Evolutionary conservation across 1,139 yeast genomes (phyloP).

Genomic region (Maudiozyma humilis): DNA sequence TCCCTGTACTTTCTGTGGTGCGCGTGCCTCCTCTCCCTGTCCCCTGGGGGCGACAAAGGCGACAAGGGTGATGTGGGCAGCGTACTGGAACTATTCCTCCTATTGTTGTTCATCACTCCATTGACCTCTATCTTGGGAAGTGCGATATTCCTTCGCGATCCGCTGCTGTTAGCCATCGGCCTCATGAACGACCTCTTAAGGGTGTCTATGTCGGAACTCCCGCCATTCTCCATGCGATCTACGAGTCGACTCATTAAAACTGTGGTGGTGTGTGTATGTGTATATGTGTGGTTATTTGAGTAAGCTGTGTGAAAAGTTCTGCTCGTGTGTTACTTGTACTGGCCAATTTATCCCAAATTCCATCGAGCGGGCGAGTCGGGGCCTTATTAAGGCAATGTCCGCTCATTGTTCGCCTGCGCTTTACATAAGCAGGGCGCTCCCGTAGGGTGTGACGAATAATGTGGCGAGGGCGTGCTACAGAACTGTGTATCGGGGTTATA

Average conservation of each 20-base stretch:
- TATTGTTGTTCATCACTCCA: background rate
- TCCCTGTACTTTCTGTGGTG: constrained; percentile 4
- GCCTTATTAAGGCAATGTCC: too few relatives aligned
- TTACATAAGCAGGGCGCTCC: background rate
- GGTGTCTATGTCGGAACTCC: background rate
- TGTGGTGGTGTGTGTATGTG: too few relatives aligned
- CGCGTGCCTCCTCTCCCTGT: constrained; percentile 7
- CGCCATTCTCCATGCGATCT: constrained; percentile 3
- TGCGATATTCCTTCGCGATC: background rate
- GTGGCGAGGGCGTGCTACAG: too few relatives aligned
- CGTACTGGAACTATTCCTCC: background rate
- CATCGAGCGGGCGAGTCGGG: too few relatives aligned
- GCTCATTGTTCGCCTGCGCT: background rate
- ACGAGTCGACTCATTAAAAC: constrained; percentile 3
- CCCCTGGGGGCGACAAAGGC: background rate
- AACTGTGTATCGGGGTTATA: too few relatives aligned
- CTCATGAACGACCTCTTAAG: constrained; percentile 1
- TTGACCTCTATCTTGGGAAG: constrained; percentile 1
- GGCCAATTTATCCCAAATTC: too few relatives aligned
- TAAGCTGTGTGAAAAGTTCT: too few relatives aligned
- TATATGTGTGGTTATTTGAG: too few relatives aligned
- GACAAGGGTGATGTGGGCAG: background rate
- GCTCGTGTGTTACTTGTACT: too few relatives aligned
- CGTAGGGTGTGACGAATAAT: background rate
- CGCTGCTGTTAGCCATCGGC: background rate